Evolutionary conservation across 169 alveolate genomes (phyloP), one percentile per base, ranked within the genome.

Genomic region (Theileria parva): DNA sequence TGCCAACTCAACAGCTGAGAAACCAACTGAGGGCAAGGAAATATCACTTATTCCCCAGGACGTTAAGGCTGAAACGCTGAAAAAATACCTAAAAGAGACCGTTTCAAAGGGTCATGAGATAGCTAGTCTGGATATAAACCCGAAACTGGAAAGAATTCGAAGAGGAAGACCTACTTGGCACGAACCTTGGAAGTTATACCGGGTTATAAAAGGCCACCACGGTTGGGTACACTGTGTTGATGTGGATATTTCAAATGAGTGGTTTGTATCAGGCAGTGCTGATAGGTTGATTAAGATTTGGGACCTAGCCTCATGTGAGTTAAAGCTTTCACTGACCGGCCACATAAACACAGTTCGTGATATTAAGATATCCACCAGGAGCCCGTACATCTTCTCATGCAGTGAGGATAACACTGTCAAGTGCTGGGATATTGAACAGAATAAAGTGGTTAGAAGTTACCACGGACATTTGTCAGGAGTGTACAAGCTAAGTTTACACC

Each of bases 341-440:
- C 99, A 98, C 88, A 96, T 97, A 67, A 93, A 95, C 88, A 89
- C 99, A 27, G 96, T 98, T 53, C 93, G 99, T 19, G 98, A 95
- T 61, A 91, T 98, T 51, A 90, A 93, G 50, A 94, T 97, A 60
- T 95, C 99, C 48, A 92, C 93, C 50, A 93, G 98, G 74, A 98
- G 97, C 80, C 99, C 99, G 12, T 98, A 97, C 91, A 88, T 98
- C 68, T 98, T 98, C 95, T 95, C 99, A 69, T 97, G 98, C 74
- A 98, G 99, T 15, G 99, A 98, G 88, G 99, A 97, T 87, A 97
- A 96, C 89, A 93, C 97, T 51, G 98, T 97, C 51, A 95, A 95
- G 85, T 97, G 99, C 80, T 97, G 99, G 99, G 99, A 98, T 85
- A 91, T 97, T 70, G 99, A 98, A 90, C 97, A 95, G 77, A 98